phyloP scores from a whole-genome alignment of 495 filamentous ascomycete genomes.

The Annulohypoxylon maeteangense region DNA sequence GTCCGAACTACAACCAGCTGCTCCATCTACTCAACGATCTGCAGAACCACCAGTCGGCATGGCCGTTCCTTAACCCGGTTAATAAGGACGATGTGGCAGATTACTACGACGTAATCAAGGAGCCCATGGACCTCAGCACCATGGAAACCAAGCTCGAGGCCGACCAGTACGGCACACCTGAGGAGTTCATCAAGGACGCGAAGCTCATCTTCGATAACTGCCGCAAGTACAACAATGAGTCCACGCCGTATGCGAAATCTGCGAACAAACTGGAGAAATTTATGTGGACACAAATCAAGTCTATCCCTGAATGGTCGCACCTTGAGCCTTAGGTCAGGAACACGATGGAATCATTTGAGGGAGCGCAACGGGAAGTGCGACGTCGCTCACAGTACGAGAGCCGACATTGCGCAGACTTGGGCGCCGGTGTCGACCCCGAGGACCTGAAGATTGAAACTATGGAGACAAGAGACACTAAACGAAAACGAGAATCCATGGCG shows the following conservation, averaged over 20 bases:
- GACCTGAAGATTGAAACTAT: background rate
- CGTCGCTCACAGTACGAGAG: background rate
- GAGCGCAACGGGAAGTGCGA: background rate
- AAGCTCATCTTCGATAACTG: slow-evolving; percentile 95
- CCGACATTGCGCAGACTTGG: background rate
- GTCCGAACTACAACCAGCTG: slow-evolving; percentile 94
- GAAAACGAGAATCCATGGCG: background rate
- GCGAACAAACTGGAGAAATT: slow-evolving; percentile 96
- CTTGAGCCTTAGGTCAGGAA: slow-evolving; percentile 56
- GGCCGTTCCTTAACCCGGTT: slow-evolving; percentile 95
- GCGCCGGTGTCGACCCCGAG: background rate
- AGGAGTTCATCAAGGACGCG: slow-evolving; percentile 93
- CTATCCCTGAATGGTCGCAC: slow-evolving; percentile 95
- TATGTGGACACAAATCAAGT: slow-evolving; percentile 93
- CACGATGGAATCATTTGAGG: background rate
- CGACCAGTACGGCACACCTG: slow-evolving; percentile 88
- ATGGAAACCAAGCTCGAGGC: slow-evolving; percentile 97
- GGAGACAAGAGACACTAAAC: background rate
- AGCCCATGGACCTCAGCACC: slow-evolving; percentile 95
- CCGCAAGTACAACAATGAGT: slow-evolving; percentile 95
- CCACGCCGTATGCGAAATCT: slow-evolving; percentile 91
- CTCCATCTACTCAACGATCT: slow-evolving; percentile 93
- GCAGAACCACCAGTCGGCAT: slow-evolving; percentile 89
- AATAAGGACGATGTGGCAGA: slow-evolving; percentile 95
- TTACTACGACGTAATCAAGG: slow-evolving; percentile 98